Base-by-base conservation (phyloP, 495 filamentous ascomycete genomes). In the Opeltia flavorubescens region DNA sequence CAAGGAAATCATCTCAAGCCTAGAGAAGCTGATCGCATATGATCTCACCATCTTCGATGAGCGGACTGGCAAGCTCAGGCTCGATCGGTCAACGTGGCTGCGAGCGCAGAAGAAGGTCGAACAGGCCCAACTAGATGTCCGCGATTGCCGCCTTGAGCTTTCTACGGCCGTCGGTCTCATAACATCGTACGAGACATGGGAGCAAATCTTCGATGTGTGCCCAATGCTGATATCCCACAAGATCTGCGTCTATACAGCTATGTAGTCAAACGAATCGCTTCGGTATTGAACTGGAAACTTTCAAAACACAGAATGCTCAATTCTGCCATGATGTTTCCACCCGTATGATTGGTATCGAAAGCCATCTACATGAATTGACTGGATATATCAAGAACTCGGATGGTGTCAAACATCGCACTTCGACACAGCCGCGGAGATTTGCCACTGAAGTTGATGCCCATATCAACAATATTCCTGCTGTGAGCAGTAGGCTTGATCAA, bases 21-120 rank as follows among this genome's bases (percentile, higher is more conserved):
- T 53, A 1, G 47, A 53, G 6, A 23, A 20, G 12, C 20, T 49
- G 0, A 38, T 53, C 11, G 41, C 47, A 6, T 53, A 53, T 18
- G 26, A 47, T 13, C 43, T 53, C 28, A 50, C 47, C 17, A 50
- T 23, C 0, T 17, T 38, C 2, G 28, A 21, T 1, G 30, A 31
- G 18, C 17, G 15, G 18, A 25, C n/a, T 31, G 25, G 26, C 15
- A 12, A 23, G 3, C 15, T 36, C 6, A 41, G 36, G 28, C 21
- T 54, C 4, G 36, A 54, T 33, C 29, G 44, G 20, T 50, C 29
- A 5, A 15, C 12, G 20, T 54, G 47, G 47, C 21, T 50, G 4
- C 26, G 36, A 25, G 13, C 24, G 13, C 38, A 41, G 4, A 21
- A 3, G 5, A 15, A 21, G 9, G n/a, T 41, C n/a, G 38, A 9